Base-by-base conservation (phyloP, 768 basidiomycete species). In the Arthromyces matolae region DNA sequence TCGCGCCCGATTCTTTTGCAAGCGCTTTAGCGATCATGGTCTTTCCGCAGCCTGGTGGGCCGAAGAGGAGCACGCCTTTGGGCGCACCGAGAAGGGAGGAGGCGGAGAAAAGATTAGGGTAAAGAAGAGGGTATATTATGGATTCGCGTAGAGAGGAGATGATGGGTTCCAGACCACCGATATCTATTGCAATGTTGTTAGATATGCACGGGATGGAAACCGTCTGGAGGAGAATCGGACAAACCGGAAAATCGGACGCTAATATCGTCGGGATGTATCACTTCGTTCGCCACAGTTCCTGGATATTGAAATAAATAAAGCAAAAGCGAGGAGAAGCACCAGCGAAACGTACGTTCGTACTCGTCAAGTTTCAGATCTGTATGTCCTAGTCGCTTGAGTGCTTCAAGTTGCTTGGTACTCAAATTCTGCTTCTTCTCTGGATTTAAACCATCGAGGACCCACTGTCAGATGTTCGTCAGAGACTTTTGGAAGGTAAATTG, bases 1-100 rank as follows among this genome's bases (percentile, higher is more conserved):
- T 95, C 6, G 96, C 96, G 14, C 92, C 90, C 3, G 89, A 92
- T 71, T 99, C 94, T 64, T 95, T 96, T 10, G 96, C 96, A 7
- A 99, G 78, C 2, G 95, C 95, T 64, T 95, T 95, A 1, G 96
- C 96, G n/a, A 99, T 78, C 93, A 99, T 94, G 1, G 96, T 98
- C 73, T 99, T 99, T 20, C 96, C 96, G 55, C 96, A 99, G 5
- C 96, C 95, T 1, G 96, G 96, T 33, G 94, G 96, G 0, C 96
- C 96, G 58, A 90, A 95, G 16, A 99, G 79, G 14, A 98, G 77
- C 8, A 97, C 95, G 10, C 96, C 96, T 64, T 97, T 97, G 0
- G 96, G 96, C 4, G 96, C 91, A 5, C 83, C 80, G 51, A 96
- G 80, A 18, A 98, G 79, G 12, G 85, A 77, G 0, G 93, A 89